Evolutionary conservation across 306 rosid species (phyloP).

Genomic region (Cicer pinnatifidum): DNA sequence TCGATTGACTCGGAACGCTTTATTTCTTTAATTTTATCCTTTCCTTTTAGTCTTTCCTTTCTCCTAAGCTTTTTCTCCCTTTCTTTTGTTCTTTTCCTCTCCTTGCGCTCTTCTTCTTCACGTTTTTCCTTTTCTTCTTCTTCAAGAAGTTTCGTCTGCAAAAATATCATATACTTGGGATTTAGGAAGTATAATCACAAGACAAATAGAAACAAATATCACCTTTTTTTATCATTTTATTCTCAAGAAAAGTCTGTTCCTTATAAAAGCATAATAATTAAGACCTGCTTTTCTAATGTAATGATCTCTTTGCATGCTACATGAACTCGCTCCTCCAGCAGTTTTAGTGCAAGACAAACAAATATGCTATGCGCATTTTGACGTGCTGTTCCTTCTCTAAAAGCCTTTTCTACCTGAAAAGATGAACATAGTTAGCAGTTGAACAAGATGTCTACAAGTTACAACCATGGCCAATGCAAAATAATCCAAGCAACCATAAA

Average conservation of each 20-base stretch:
- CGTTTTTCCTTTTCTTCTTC: constrained; percentile 99
- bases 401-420: constrained; percentile 95
- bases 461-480: constrained; percentile 2
- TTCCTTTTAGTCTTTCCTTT: constrained; percentile 94
- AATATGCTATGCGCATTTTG: constrained; percentile 99
- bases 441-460: constrained; percentile 38
- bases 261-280: constrained; percentile 43
- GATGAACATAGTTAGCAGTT: constrained; percentile 38
- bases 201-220: constrained; percentile 26
- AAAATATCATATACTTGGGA: constrained; percentile 40
- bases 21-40: constrained; percentile 76
- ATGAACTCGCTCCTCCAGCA: constrained; percentile 96
- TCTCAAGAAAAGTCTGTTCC: constrained; percentile 3
- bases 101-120: constrained; percentile 97
- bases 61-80: constrained; percentile 90
- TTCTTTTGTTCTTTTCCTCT: constrained; percentile 88
- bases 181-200: constrained; percentile 44
- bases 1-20: constrained; percentile 58
- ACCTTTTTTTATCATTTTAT: constrained; percentile 2
- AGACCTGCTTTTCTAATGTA: constrained; percentile 93
- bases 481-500: constrained; percentile 10
- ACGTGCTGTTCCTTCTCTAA: constrained; percentile 99
- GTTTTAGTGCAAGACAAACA: constrained; percentile 88
- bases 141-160: constrained; percentile 94
- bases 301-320: constrained; percentile 97